A percentile compares a stretch with the other conserved stretches of the same genome.
Evolutionary conservation across 768 basidiomycete genomes (phyloP).

Genomic region (Suillus cothurnatus): DNA sequence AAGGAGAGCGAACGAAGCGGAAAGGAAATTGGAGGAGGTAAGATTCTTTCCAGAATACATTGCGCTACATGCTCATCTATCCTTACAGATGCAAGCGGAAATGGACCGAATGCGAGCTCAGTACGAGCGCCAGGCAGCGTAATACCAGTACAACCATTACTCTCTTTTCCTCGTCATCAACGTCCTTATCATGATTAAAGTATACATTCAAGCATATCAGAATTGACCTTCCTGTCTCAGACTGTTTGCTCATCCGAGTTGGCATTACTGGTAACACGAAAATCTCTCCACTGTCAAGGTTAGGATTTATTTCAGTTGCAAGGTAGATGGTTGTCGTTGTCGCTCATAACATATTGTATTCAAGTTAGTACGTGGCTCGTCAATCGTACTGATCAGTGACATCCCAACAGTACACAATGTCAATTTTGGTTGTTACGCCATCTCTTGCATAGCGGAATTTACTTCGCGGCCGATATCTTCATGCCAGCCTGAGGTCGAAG

Average conservation of each 20-base stretch:
- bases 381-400: conserved; percentile 47
- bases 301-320: background rate
- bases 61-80: background rate
- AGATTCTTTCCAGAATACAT: background rate
- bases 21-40: too few relatives aligned
- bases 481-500: background rate
- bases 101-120: background rate
- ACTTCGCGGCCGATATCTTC: background rate
- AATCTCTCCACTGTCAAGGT: background rate
- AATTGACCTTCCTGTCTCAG: background rate
- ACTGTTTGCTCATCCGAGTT: background rate
- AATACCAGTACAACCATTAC: background rate
- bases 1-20: too few relatives aligned
- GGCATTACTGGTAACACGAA: background rate
- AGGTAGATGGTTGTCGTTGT: background rate
- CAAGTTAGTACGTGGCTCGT: conserved; percentile 51
- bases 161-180: background rate
- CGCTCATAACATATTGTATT: background rate
- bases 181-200: background rate
- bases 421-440: conserved; percentile 44
- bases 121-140: background rate
- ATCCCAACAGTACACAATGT: conserved; percentile 55
- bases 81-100: background rate
- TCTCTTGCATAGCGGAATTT: background rate
- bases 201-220: background rate